Conservation (phyloP, 2,329 filamentous ascomycete genomes). For the Colletotrichum tamarilloi region DNA sequence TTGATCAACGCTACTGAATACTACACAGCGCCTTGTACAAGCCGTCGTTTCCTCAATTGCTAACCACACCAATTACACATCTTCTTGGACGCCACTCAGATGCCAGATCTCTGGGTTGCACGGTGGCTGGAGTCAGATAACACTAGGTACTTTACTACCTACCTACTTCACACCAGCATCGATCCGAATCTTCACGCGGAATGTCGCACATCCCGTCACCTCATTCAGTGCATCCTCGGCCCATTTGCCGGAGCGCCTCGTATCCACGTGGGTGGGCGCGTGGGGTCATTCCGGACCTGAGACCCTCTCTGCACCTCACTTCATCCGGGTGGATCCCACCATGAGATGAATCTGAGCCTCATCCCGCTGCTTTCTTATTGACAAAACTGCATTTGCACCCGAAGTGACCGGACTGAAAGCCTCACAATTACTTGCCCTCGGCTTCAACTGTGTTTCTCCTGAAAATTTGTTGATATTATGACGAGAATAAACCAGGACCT, state of each 20-base stretch:
- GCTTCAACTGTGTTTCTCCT: not conserved
- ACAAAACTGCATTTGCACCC: not conserved
- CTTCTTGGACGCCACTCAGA: not conserved
- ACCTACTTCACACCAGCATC: not conserved
- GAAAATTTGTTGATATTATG: not conserved
- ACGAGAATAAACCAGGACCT: not conserved
- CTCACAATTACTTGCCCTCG: not conserved
- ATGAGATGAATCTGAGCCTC: not conserved
- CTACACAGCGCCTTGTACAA: too few species aligned
- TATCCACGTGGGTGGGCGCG: constrained; percentile 23
- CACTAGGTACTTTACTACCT: not conserved
- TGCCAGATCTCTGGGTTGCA: constrained; percentile 5
- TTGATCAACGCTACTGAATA: not conserved
- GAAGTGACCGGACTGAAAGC: not conserved
- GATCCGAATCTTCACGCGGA: constrained; percentile 7
- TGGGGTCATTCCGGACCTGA: constrained; percentile 8
- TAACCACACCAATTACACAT: not conserved
- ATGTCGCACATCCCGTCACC: constrained; percentile 12
- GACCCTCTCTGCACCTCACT: constrained; percentile 20
- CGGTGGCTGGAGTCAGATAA: not conserved
- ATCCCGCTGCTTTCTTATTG: not conserved
- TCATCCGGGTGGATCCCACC: constrained; percentile 20
- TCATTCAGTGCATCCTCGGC: not conserved
- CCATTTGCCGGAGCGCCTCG: constrained; percentile 9
- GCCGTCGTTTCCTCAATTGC: not conserved